Evolutionary conservation across 2,329 filamentous ascomycete species (phyloP).

Genomic region (Aspergillus sp.): DNA sequence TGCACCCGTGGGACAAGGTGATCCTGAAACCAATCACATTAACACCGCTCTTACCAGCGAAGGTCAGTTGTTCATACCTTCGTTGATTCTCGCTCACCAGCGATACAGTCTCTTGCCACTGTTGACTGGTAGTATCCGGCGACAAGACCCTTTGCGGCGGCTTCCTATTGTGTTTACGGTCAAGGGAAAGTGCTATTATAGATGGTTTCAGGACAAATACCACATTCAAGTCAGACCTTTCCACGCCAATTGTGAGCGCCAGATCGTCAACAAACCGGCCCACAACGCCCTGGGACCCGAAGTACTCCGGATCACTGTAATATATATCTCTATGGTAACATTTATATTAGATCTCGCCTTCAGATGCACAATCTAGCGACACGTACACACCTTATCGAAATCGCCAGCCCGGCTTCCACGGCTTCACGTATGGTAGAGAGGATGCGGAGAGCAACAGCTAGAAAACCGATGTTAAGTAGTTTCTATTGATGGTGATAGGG

Average conservation of each 20-base stretch:
- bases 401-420: conserved; percentile 46
- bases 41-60: background rate
- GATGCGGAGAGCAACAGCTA: conserved; percentile 57
- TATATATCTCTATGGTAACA: conserved; percentile 57
- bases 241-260: conserved; percentile 59
- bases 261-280: conserved; percentile 62
- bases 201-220: conserved; percentile 37
- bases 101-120: conserved; percentile 18
- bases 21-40: conserved; percentile 42
- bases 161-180: conserved; percentile 31
- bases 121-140: conserved; percentile 34
- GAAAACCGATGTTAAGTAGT: background rate
- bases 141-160: conserved; percentile 45
- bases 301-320: conserved; percentile 61
- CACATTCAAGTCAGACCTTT: conserved; percentile 57
- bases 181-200: background rate
- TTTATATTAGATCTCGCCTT: background rate
- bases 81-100: conserved; percentile 42
- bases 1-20: conserved; percentile 52
- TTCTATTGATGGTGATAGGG: background rate
- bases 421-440: conserved; percentile 57
- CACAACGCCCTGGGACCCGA: conserved; percentile 57
- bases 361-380: background rate
- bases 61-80: conserved; percentile 22
- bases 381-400: conserved; percentile 57